These are phyloP conservation scores for Diaporthe citri DNA, from an alignment of 2,329 filamentous ascomycete genomes.

Conservation along the genomic window DNA sequence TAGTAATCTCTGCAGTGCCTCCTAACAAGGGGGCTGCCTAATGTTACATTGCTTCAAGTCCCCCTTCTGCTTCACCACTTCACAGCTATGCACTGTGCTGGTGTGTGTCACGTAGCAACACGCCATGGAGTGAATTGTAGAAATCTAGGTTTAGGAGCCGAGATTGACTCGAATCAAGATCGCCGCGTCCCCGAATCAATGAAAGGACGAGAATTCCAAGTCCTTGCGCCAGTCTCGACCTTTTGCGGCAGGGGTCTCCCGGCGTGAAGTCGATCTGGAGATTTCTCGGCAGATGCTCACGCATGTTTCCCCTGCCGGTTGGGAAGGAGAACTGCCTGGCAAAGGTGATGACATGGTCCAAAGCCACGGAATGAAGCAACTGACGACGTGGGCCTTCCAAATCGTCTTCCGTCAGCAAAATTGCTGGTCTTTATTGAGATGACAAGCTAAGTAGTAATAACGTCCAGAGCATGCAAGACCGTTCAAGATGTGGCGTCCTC, in stretches of 20 bases:
- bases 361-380: background rate
- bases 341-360: background rate
- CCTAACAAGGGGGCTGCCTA: background rate
- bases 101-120: background rate
- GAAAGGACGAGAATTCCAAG: background rate
- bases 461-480: too few species aligned
- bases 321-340: background rate
- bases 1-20: background rate
- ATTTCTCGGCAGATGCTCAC: background rate
- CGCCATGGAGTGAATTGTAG: background rate
- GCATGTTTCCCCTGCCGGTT: background rate
- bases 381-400: background rate
- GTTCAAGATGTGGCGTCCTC: too few species aligned
- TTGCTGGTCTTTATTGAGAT: too few species aligned
- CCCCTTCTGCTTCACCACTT: background rate
- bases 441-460: too few species aligned
- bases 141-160: background rate
- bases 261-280: background rate
- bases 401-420: background rate
- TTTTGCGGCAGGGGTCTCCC: background rate
- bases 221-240: background rate
- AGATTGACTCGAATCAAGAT: background rate
- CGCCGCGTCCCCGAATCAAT: background rate
- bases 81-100: slow-evolving; percentile 3
- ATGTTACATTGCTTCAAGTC: background rate